Conservation (phyloP, 75 land plant species). For the Chamaecyparis obtusa region DNA sequence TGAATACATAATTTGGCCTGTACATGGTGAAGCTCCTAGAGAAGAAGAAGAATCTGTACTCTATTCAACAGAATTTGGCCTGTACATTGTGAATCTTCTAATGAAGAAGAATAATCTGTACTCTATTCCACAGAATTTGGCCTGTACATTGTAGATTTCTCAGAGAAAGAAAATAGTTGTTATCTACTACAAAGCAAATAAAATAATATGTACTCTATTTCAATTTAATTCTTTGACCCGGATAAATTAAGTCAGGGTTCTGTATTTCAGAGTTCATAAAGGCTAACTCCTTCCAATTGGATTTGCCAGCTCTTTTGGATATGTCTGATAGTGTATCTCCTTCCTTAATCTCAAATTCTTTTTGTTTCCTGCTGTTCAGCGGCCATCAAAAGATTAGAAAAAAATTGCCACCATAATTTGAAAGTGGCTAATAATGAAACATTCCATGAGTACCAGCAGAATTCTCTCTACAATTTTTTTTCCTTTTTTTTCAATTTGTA, state of each 20-base stretch:
- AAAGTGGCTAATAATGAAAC: background rate
- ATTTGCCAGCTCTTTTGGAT: conserved; percentile 27
- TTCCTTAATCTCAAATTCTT: conserved; percentile 18
- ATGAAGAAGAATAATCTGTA: too few relatives aligned
- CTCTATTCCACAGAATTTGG: too few relatives aligned
- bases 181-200: too few relatives aligned
- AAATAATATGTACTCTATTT: background rate
- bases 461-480: background rate
- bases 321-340: conserved; percentile 37
- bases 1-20: too few relatives aligned
- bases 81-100: too few relatives aligned
- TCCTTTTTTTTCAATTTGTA: too few relatives aligned
- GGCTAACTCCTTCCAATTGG: conserved; percentile 30
- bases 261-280: conserved; percentile 21
- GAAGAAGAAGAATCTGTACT: too few relatives aligned
- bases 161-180: too few relatives aligned
- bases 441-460: background rate
- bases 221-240: conserved; percentile 25
- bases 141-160: too few relatives aligned
- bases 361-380: conserved; percentile 12
- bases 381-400: background rate
- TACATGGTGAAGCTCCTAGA: too few relatives aligned
- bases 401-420: background rate
- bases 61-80: too few relatives aligned
- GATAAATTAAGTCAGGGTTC: conserved; percentile 33